Evolutionary conservation across 208 protist genomes (phyloP), one percentile per base, ranked within the genome.

Genomic region (Balamuthia mandrillaris): DNA sequence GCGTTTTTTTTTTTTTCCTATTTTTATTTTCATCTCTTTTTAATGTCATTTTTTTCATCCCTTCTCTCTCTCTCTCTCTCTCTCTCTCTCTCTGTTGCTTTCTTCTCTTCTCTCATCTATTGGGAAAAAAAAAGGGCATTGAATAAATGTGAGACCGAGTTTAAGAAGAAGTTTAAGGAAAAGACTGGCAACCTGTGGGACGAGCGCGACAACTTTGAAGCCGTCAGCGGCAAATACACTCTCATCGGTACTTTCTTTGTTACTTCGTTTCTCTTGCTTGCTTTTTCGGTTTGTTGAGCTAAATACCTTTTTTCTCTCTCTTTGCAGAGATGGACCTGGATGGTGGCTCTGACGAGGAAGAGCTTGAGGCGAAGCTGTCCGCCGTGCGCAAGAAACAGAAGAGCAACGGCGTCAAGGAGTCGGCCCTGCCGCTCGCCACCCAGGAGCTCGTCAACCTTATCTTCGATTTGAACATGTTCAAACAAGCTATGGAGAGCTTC

Each of bases 121-220:
- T 56, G 49, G 49, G n/a, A 56, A 56, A 56, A 56, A 56, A 56
- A 56, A 56, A 56, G 49, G n/a, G 21, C n/a, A 56, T 18, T n/a
- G 18, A n/a, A 56, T 56, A n/a, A n/a, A n/a, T n/a, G n/a, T n/a
- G n/a, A n/a, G n/a, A n/a, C n/a, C n/a, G n/a, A n/a, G n/a, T n/a
- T 70, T n/a, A 70, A 24, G n/a, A 56, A 14, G 14, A 14, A 12
- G 85, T 95, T 93, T 88, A 90, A 89, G 79, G 91, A 92, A 72
- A 94, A 95, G 87, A 90, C 92, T 49, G 72, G 47, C 45, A 93
- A 94, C 84, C 58, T 88, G 37, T 95, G 91, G 91, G 39, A 72
- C 24, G 35, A 78, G 21, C 51, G 87, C 7, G 84, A 39, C 51
- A 72, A 52, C 44, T 90, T 93, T 45, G 72, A 60, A 31, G 37